phyloP scores from a whole-genome alignment of 23 red algal genomes.

The Gracilariopsis chorda region DNA sequence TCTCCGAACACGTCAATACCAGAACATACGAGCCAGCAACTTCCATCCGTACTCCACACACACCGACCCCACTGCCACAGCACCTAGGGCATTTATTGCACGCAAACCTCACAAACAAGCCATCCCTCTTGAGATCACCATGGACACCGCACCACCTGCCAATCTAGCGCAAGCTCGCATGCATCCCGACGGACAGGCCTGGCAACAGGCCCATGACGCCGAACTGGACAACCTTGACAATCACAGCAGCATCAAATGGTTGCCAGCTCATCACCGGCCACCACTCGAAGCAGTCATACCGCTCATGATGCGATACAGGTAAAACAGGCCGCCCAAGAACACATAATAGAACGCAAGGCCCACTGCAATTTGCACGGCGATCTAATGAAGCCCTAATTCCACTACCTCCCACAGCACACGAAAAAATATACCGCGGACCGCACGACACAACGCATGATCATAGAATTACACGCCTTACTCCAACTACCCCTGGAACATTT shows the following conservation, averaged over 20 bases:
- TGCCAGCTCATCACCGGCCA: no score
- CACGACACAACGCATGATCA: neutral
- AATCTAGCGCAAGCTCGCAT: neutral
- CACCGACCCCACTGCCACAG: neutral
- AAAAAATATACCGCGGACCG: neutral
- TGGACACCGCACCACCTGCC: neutral
- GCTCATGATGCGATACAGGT: no score
- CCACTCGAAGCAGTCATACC: no score
- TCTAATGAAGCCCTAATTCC: neutral
- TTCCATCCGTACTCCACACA: neutral
- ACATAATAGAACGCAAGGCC: neutral
- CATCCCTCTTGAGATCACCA: neutral
- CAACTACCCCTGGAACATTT: neutral
- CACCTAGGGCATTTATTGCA: neutral
- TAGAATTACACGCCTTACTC: neutral
- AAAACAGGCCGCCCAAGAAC: no score
- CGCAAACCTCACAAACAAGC: neutral
- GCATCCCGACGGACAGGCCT: neutral
- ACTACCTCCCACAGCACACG: neutral
- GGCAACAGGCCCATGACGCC: neutral
- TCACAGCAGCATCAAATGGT: no score
- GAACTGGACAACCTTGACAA: neutral
- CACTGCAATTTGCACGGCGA: neutral
- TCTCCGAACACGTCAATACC: neutral
- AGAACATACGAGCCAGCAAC: neutral